Evolutionary conservation across 1,284 basidiomycete genomes (phyloP).

Genomic region (Leccinum pachyderme): DNA sequence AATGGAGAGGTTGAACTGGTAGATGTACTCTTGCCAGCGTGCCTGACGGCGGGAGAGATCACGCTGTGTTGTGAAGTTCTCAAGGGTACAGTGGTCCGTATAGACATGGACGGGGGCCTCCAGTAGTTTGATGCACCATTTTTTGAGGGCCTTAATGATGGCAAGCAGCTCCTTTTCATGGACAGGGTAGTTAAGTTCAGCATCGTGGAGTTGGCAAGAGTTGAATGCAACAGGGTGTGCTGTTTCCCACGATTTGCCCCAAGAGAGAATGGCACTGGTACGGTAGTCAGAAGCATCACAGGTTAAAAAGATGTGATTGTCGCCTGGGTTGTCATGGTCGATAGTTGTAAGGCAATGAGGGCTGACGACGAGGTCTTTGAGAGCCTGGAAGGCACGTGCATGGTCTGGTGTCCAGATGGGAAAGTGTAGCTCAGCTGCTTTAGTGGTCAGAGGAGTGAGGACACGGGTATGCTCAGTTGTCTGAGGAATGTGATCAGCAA

Average conservation of each 20-base stretch:
- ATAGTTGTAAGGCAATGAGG: slow-evolving; percentile 2
- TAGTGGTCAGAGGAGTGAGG: background rate
- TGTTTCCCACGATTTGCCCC: background rate
- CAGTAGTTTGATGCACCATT: background rate
- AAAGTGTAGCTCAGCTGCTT: slow-evolving; percentile 9
- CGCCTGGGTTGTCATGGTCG: slow-evolving; percentile 26
- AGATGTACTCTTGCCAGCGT: too few relatives aligned
- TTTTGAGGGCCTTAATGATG: background rate
- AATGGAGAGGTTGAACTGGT: background rate
- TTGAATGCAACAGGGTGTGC: background rate
- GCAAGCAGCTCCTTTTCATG: background rate
- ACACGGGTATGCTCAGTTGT: background rate
- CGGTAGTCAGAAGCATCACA: background rate
- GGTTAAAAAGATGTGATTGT: background rate
- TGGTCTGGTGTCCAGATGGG: slow-evolving; percentile 29
- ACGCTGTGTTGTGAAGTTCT: background rate
- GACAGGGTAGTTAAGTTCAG: background rate
- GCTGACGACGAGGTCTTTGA: slow-evolving; percentile 38
- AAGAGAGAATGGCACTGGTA: background rate
- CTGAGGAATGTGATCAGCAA: slow-evolving; percentile 26
- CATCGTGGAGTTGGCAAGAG: background rate
- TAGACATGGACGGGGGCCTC: background rate
- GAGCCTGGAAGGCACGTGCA: slow-evolving; percentile 36
- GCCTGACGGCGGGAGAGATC: too few relatives aligned
- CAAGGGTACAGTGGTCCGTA: background rate